Evolutionary conservation across 1,139 yeast species (phyloP), one percentile per base, ranked within the genome.

Genomic region (Groenewaldozyma auringiensis): DNA sequence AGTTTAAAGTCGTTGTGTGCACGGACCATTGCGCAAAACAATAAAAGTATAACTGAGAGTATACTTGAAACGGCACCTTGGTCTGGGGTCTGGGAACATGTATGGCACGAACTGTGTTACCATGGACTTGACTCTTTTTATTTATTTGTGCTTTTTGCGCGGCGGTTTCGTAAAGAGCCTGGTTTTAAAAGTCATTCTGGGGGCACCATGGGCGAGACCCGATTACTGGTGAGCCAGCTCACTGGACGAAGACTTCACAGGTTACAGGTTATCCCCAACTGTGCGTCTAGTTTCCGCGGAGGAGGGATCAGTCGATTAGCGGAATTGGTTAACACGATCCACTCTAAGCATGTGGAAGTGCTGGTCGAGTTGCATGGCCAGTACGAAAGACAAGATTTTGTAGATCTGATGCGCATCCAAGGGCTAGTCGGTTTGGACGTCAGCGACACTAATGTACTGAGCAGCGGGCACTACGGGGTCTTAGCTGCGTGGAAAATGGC

Each of bases 111-210:
- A 37, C 41, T 59, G 17, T 50, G 59, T 20, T 37, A 25, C n/a
- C 36, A 41, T 8, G 60, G 61, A 13, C 44, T 42, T 11, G 64
- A 60, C 40, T 52, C 59, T n/a, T 59, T 53, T 43, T 43, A 42
- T 21, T 37, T 57, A 37, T 59, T 57, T 41, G 47, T 47, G 14
- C 44, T 52, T 25, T 60, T 60, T 46, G 51, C 53, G 4, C 39
- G 42, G 18, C 44, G 20, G 16, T 60, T 58, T 43, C 54, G 56
- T 31, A 40, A 34, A 27, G 37, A 27, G 37, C 42, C 14, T 38
- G 42, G 39, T 22, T 40, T 29, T 31, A 44, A 29, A n/a, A 47
- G 42, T 47, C 42, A 41, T 22, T 3, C 25, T 21, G 21, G 33
- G 20, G 32, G 18, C 9, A 18, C 3, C 4, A 21, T 8, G 17